Evolutionary conservation across 352 stramenopile genomes (phyloP).

Genomic region (Phytophthora citricola): DNA sequence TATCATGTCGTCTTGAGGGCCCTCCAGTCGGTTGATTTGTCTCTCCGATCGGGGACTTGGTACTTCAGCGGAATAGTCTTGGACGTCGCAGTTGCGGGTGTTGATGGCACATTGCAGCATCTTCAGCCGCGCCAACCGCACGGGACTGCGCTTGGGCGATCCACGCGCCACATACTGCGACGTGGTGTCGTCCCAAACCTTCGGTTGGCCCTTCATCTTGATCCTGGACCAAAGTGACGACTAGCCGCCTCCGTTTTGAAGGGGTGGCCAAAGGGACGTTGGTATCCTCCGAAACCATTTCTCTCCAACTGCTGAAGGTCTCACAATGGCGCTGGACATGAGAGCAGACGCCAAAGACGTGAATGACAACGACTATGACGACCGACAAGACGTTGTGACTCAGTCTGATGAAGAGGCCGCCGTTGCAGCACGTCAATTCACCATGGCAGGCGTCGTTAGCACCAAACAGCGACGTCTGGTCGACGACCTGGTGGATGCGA

Average conservation of each 20-base stretch:
- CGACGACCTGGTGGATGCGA: constrained; percentile 52
- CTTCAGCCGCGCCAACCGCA: constrained; percentile 79
- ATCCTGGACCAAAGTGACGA: constrained; percentile 23
- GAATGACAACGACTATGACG: constrained; percentile 46
- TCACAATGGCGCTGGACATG: constrained; percentile 50
- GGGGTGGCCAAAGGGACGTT: not conserved
- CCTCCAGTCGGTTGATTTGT: constrained; percentile 40
- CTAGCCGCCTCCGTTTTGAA: constrained; percentile 20
- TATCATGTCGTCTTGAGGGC: constrained; percentile 53
- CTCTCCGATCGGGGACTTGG: constrained; percentile 33
- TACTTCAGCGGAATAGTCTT: constrained; percentile 45
- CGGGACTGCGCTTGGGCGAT: constrained; percentile 75
- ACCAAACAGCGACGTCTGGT: constrained; percentile 83
- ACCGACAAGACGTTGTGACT: constrained; percentile 56
- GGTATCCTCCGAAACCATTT: constrained; percentile 1
- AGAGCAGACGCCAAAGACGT: constrained; percentile 61
- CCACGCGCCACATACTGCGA: constrained; percentile 33
- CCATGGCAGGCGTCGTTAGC: constrained; percentile 76
- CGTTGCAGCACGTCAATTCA: constrained; percentile 73
- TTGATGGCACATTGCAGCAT: constrained; percentile 88
- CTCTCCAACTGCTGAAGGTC: not conserved
- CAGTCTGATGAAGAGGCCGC: constrained; percentile 63
- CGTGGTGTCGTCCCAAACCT: constrained; percentile 38
- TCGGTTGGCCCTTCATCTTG: constrained; percentile 36
- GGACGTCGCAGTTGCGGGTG: constrained; percentile 74